Conservation (phyloP, 2,329 filamentous ascomycete species). For the Cryphonectria radicalis region DNA sequence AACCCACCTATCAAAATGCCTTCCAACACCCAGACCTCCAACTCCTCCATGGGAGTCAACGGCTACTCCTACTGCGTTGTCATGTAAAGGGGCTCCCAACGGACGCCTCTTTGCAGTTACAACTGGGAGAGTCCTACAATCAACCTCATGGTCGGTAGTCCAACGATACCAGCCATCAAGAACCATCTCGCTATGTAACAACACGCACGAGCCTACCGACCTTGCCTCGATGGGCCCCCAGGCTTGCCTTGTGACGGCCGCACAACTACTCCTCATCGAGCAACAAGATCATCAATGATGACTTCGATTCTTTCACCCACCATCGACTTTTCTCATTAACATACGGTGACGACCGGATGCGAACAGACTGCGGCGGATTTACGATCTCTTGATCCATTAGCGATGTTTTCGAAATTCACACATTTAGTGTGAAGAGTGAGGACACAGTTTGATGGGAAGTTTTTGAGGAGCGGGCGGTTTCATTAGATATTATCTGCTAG, state of each 20-base stretch:
- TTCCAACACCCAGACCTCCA: slow-evolving; percentile 36
- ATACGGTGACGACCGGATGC: slow-evolving; percentile 13
- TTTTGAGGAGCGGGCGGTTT: not conserved
- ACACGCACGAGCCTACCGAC: not conserved
- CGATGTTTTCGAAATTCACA: not conserved
- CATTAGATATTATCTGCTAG: not conserved
- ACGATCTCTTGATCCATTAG: slow-evolving; percentile 8
- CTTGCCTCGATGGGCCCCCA: not conserved
- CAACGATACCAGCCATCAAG: not conserved
- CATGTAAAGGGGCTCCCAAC: slow-evolving; percentile 36
- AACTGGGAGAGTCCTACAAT: not conserved
- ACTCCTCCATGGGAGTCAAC: slow-evolving; percentile 36
- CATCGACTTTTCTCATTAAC: not conserved
- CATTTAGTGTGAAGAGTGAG: not conserved
- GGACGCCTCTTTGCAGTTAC: slow-evolving; percentile 21
- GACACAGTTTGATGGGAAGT: slow-evolving; percentile 3
- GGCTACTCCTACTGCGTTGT: slow-evolving; percentile 39
- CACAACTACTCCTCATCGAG: slow-evolving; percentile 7
- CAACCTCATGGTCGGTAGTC: not conserved
- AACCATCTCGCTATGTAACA: not conserved
- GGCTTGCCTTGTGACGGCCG: slow-evolving; percentile 12
- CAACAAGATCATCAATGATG: not conserved
- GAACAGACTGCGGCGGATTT: not conserved
- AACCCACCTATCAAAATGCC: slow-evolving; percentile 38
- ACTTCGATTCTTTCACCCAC: not conserved